phyloP scores from a whole-genome alignment of 192 early-diverging fungal genomes.

The Mortierella hygrophila region DNA sequence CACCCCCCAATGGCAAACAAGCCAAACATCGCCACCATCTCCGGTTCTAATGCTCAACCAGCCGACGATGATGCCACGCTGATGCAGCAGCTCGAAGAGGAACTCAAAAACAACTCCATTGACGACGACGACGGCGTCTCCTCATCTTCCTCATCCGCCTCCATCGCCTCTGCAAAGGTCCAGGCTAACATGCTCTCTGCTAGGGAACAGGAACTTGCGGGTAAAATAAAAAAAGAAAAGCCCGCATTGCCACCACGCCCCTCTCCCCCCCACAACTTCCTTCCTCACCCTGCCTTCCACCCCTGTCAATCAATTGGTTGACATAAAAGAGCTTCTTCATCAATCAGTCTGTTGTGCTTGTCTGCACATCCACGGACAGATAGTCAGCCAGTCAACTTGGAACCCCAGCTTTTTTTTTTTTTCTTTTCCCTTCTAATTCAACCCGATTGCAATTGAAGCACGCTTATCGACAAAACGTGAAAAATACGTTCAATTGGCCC shows the following conservation, averaged over 20 bases:
- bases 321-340: not conserved
- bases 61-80: conserved; percentile 28
- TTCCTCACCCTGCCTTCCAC: not conserved
- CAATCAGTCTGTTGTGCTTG: too few relatives aligned
- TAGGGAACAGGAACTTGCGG: conserved; percentile 46
- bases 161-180: conserved; percentile 12
- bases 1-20: not conserved
- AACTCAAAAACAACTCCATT: conserved; percentile 38
- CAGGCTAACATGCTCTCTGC: conserved; percentile 47
- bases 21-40: not conserved
- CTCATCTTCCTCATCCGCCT: not conserved
- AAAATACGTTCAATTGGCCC: not conserved
- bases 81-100: conserved; percentile 30
- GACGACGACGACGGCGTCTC: conserved; percentile 25
- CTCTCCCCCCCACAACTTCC: not conserved
- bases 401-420: not conserved
- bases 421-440: conserved; percentile 13
- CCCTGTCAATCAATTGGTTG: too few relatives aligned
- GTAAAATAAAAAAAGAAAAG: conserved; percentile 16
- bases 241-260: not conserved
- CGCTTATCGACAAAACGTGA: too few relatives aligned
- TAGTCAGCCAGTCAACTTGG: not conserved
- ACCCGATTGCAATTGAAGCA: not conserved
- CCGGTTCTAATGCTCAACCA: not conserved
- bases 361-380: not conserved